These are phyloP conservation scores for Pichia sp. DNA, from an alignment of 1,139 yeast genomes.

Conservation along the genomic window DNA sequence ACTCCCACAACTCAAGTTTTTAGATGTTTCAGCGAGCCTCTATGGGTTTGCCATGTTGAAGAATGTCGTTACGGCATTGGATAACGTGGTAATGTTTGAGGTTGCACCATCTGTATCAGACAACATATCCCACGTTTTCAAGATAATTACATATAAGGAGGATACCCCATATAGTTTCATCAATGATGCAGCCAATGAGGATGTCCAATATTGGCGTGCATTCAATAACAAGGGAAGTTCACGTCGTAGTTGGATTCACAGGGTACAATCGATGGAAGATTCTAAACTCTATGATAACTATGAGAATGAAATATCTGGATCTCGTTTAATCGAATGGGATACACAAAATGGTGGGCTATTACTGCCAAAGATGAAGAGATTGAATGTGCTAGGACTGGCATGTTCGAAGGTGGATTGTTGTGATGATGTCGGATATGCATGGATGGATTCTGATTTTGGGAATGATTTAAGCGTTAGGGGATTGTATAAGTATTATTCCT, in stretches of 20 bases:
- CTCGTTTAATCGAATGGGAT: constrained; percentile 40
- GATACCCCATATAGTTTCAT: background rate
- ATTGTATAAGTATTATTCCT: constrained; percentile 56
- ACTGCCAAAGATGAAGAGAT: constrained; percentile 47
- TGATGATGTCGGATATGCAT: constrained; percentile 37
- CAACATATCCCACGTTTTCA: constrained; percentile 16
- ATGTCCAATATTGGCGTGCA: constrained; percentile 35
- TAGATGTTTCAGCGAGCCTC: constrained; percentile 10
- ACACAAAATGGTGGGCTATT: constrained; percentile 60
- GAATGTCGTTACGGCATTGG: constrained; percentile 1
- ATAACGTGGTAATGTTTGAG: constrained; percentile 10
- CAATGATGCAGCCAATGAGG: background rate
- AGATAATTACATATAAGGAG: constrained; percentile 10
- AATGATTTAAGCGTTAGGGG: constrained; percentile 61
- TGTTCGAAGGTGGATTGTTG: constrained; percentile 57
- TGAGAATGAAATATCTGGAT: constrained; percentile 21
- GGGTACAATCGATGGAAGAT: constrained; percentile 7
- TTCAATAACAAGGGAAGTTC: constrained; percentile 59
- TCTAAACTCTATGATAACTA: constrained; percentile 18
- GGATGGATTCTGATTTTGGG: constrained; percentile 53
- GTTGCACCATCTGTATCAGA: constrained; percentile 10
- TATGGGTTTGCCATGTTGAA: constrained; percentile 7
- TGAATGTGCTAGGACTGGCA: constrained; percentile 55
- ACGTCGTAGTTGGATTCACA: constrained; percentile 68
- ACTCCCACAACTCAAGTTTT: constrained; percentile 8